Base-by-base conservation (phyloP, 306 rosid genomes). In the Trifolium subterraneum region DNA sequence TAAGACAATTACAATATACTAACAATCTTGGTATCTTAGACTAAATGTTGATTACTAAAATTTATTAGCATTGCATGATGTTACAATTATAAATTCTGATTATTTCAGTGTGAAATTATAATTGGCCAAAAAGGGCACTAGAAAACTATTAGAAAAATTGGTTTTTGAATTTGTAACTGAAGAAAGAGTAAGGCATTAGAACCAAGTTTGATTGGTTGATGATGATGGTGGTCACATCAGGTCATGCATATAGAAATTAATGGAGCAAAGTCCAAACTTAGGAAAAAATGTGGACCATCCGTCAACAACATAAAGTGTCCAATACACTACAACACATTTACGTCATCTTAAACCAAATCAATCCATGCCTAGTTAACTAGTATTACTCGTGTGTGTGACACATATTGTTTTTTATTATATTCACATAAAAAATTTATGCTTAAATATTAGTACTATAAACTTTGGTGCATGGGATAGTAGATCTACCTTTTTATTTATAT, bases 291-390 rank as follows among this genome's bases (percentile, higher is more conserved):
- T 80, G 74, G 78, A 77, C 84, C 84, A 80, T 77, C 42, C 58
- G 1, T 76, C 71, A 47, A 69, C 47, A 62, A 45, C 64, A 77
- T 1, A 64, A 64, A 63, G 47, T 36, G 68, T 16, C 33, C 52
- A 65, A 39, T 20, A 65, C 70, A 65, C 54, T 39, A 39, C 41
- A 35, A 41, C 19, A 41, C 35, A 41, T 22, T 20, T 65, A 62
- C 84, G 84, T 80, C 87, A 84, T 55, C 82, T 68, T 45, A 81
- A 54, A 64, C 63, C 47, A 72, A 79, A 59, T 65, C 74, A 50
- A 77, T 68, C 27, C 74, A 58, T 16, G 16, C 72, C 65, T 62
- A 70, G 13, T 42, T 29, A 33, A 78, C 58, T n/a, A 51, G 15
- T 29, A 58, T 29, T 29, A 55, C 19, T 31, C 71, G 55, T 69